These are phyloP conservation scores for Suillus subluteus DNA, from an alignment of 768 basidiomycete genomes.

Conservation along the genomic window DNA sequence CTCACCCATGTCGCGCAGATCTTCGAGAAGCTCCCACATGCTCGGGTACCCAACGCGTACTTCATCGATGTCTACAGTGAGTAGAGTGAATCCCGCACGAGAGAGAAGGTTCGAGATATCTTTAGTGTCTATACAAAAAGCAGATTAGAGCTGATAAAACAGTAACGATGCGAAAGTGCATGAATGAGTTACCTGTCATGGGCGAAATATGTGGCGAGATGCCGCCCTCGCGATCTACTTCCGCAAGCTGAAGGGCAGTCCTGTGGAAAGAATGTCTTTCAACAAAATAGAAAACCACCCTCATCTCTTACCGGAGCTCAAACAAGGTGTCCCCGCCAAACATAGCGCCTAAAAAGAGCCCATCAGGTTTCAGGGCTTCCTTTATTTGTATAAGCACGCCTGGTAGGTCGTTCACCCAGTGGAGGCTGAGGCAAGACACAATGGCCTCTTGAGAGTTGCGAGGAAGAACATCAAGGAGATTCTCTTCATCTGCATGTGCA, in stretches of 20 bases:
- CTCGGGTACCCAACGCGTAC: constrained; percentile 88
- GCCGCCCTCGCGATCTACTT: constrained; percentile 92
- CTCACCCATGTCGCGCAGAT: constrained; percentile 97
- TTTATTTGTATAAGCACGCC: constrained; percentile 87
- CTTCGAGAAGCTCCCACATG: constrained; percentile 95
- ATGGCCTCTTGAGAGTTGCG: constrained; percentile 88
- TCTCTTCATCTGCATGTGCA: constrained; percentile 84
- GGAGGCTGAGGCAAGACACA: constrained; percentile 87
- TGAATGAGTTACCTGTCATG: constrained; percentile 76
- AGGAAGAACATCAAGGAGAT: constrained; percentile 63
- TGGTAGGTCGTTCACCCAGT: constrained; percentile 98
- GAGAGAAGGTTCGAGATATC: constrained; percentile 92
- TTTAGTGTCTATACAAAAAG: constrained; percentile 66
- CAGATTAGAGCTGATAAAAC: constrained; percentile 5
- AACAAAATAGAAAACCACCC: background rate
- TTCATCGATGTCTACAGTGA: constrained; percentile 96
- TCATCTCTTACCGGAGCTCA: constrained; percentile 68
- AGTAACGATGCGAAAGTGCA: background rate
- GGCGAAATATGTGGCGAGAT: constrained; percentile 97
- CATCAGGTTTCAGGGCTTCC: constrained; percentile 85
- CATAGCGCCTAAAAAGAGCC: constrained; percentile 92
- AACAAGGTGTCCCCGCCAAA: constrained; percentile 96
- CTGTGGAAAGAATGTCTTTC: constrained; percentile 39
- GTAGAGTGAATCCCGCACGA: constrained; percentile 89
- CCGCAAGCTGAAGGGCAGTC: constrained; percentile 91